phyloP scores from a whole-genome alignment of 2,329 filamentous ascomycete species.

The Epichloe elymi region DNA sequence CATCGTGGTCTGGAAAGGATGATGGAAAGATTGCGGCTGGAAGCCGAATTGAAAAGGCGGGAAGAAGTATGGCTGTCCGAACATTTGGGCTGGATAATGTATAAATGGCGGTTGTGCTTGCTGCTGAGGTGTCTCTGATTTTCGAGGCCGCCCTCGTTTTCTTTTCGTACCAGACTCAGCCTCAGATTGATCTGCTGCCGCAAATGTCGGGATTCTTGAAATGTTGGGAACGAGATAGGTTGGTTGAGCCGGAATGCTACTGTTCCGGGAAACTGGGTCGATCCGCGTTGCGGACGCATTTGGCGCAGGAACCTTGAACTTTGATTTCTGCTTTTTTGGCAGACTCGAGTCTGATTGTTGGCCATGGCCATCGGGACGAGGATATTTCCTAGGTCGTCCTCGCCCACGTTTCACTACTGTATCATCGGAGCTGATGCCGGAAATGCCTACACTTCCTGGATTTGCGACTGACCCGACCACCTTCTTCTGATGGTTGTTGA shows the following conservation, averaged over 20 bases:
- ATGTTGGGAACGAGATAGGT: background rate
- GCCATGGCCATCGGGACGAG: background rate
- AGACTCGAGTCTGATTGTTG: background rate
- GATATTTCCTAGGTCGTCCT: conserved; percentile 2
- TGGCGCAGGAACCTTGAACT: background rate
- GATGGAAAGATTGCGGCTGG: conserved; percentile 2
- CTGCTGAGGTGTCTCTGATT: conserved; percentile 1
- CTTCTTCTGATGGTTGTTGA: background rate
- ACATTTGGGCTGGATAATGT: background rate
- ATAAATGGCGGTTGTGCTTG: background rate
- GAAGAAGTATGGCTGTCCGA: conserved; percentile 4
- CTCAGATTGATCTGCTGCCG: background rate
- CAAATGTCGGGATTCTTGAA: background rate
- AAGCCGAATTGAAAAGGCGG: conserved; percentile 1
- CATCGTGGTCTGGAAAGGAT: conserved; percentile 4
- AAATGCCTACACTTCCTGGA: background rate
- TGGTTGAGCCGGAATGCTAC: background rate
- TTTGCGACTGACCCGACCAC: background rate
- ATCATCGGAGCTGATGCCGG: background rate
- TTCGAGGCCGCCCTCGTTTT: conserved; percentile 6
- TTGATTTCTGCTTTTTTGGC: background rate
- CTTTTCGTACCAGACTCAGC: background rate
- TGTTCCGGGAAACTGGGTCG: background rate
- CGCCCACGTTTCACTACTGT: background rate
- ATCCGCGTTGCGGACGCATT: background rate